Conservation (phyloP, 345 rosid species). For the Eucalyptus sp. region DNA sequence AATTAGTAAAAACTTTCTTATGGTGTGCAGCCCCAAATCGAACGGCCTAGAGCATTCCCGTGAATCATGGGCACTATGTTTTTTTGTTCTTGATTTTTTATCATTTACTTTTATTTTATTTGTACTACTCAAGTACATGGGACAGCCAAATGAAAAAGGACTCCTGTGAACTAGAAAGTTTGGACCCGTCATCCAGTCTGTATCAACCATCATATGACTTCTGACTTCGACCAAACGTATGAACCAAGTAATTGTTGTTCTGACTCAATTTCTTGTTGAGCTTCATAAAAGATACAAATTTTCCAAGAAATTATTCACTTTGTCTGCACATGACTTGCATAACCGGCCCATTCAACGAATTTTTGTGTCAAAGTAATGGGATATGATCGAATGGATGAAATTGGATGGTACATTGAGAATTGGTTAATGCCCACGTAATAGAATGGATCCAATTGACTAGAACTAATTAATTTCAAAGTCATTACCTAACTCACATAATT, state of each 20-base stretch:
- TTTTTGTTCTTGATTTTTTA: too few species aligned
- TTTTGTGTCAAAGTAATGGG: neutral
- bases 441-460: neutral
- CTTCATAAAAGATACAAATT: neutral
- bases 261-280: neutral
- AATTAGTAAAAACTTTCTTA: neutral
- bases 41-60: neutral
- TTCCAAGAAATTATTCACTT: neutral
- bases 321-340: neutral
- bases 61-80: neutral
- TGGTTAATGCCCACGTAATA: neutral
- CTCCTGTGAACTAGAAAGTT: neutral
- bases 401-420: neutral
- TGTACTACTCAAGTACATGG: neutral
- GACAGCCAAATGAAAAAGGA: neutral
- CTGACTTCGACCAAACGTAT: neutral
- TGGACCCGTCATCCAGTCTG: neutral
- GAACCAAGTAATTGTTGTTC: neutral
- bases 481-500: neutral
- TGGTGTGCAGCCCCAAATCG: neutral
- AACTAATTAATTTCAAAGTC: too few species aligned
- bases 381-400: neutral
- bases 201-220: neutral
- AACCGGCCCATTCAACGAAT: neutral
- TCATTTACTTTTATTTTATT: too few species aligned